Percentiles rank a stretch among this genome's conserved stretches.
Conservation (phyloP, 78 protist species). For the Dictyostelium firmibasis region DNA sequence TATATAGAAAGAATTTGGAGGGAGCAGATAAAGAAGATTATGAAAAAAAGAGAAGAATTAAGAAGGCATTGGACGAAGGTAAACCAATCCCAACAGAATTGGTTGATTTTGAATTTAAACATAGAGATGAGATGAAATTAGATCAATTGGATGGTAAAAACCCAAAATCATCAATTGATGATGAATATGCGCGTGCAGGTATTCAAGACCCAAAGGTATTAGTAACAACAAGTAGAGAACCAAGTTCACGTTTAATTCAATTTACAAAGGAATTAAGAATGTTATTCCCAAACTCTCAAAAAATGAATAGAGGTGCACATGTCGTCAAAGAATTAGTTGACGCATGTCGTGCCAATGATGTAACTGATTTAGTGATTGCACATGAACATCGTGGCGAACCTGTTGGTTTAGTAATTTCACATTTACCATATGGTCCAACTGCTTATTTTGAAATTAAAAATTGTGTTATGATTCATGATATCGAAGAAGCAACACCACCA, state of each 20-base stretch:
- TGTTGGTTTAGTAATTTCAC: conserved; percentile 96
- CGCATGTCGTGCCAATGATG: conserved; percentile 89
- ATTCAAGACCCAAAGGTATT: conserved; percentile 96
- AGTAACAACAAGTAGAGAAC: conserved; percentile 97
- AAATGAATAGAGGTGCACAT: conserved; percentile 96
- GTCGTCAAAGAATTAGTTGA: conserved; percentile 92
- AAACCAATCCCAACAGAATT: conserved; percentile 93
- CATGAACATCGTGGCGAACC: conserved; percentile 99
- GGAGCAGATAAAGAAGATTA: conserved; percentile 77
- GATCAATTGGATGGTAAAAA: conserved; percentile 20
- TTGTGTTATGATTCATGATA: conserved; percentile 96
- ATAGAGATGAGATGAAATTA: conserved; percentile 63
- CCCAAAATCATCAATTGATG: conserved; percentile 89
- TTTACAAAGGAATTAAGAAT: conserved; percentile 93
- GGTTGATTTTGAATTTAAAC: conserved; percentile 77
- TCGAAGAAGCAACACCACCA: conserved; percentile 75
- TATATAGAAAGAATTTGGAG: conserved; percentile 91
- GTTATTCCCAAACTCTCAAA: conserved; percentile 96
- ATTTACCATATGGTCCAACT: conserved; percentile 99
- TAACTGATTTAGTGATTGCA: conserved; percentile 97
- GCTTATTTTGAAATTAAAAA: conserved; percentile 96
- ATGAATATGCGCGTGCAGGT: conserved; percentile 99
- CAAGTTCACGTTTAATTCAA: conserved; percentile 90
- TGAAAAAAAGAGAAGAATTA: conserved; percentile 86
- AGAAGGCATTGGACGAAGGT: conserved; percentile 86